These are phyloP conservation scores for Teratosphaeria epicoccoides DNA, from an alignment of 2,329 filamentous ascomycete genomes.

Conservation along the genomic window DNA sequence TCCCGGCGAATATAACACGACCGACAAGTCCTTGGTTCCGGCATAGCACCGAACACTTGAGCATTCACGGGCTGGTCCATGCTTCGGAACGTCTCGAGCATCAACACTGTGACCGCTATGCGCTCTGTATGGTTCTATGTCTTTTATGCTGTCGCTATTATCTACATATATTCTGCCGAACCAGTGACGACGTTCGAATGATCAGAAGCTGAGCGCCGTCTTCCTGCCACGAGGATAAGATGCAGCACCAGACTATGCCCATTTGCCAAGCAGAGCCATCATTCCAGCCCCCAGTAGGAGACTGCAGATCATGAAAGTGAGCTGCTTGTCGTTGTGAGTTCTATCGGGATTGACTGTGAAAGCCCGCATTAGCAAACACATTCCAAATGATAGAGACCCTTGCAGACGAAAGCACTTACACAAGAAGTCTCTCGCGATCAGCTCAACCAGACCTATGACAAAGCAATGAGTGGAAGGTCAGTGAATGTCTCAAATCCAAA, in stretches of 20 bases:
- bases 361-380: constrained; percentile 38
- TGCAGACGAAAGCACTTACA: too few relatives aligned
- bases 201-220: not conserved
- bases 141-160: not conserved
- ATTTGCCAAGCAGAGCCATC: constrained; percentile 77
- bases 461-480: too few relatives aligned
- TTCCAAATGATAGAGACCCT: too few relatives aligned
- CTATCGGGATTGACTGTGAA: constrained; percentile 64
- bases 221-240: not conserved
- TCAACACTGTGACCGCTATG: not conserved
- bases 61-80: too few relatives aligned
- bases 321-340: constrained; percentile 75
- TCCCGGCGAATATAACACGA: not conserved
- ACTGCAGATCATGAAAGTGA: constrained; percentile 84
- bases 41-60: too few relatives aligned
- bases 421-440: constrained; percentile 49
- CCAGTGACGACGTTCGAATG: not conserved
- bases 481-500: too few relatives aligned
- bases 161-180: not conserved
- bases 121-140: not conserved
- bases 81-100: not conserved
- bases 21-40: too few relatives aligned
- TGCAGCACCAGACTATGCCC: constrained; percentile 26
- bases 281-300: constrained; percentile 64
- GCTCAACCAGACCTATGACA: constrained; percentile 38